A percentile compares a stretch with the other conserved stretches of the same genome.
phyloP scores from a whole-genome alignment of 208 protist species.

The Strigomonas culicis region DNA sequence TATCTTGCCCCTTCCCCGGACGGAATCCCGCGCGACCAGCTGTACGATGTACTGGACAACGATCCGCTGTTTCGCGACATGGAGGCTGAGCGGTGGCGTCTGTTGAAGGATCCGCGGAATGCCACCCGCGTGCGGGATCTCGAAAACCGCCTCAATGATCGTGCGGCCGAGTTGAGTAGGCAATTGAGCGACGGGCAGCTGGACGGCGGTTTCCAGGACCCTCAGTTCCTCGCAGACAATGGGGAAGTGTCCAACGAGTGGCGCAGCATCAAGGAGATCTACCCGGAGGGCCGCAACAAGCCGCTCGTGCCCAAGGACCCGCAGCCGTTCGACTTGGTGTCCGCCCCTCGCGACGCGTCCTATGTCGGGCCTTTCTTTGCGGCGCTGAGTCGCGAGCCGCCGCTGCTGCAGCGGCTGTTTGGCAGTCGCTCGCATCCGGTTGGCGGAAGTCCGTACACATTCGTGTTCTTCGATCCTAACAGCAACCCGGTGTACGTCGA shows the following conservation, averaged over 20 bases:
- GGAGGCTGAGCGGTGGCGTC: conserved; percentile 51
- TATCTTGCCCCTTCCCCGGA: conserved; percentile 56
- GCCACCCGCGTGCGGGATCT: conserved; percentile 29
- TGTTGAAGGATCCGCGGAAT: conserved; percentile 43
- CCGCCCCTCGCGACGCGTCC: conserved; percentile 39
- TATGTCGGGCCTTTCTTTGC: conserved; percentile 82
- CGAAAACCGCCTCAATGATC: conserved; percentile 60
- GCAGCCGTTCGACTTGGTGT: conserved; percentile 28
- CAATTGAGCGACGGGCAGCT: conserved; percentile 54
- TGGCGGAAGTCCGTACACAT: conserved; percentile 69
- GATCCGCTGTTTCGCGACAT: conserved; percentile 67
- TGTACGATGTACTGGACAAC: conserved; percentile 52
- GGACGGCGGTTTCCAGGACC: conserved; percentile 74
- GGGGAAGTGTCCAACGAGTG: conserved; percentile 60
- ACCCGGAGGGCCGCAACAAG: conserved; percentile 49
- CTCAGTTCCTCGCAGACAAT: conserved; percentile 73
- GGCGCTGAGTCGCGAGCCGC: conserved; percentile 53
- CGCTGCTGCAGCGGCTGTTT: conserved; percentile 68
- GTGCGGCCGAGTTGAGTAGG: conserved; percentile 40
- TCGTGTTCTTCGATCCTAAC: conserved; percentile 80
- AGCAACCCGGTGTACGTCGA: conserved; percentile 78
- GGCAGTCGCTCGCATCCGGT: conserved; percentile 48
- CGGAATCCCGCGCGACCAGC: conserved; percentile 53
- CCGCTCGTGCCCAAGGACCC: conserved; percentile 31
- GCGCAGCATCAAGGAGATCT: conserved; percentile 72